Conservation (phyloP, 192 early-diverging fungal genomes). For the Geosiphon pyriformis region DNA sequence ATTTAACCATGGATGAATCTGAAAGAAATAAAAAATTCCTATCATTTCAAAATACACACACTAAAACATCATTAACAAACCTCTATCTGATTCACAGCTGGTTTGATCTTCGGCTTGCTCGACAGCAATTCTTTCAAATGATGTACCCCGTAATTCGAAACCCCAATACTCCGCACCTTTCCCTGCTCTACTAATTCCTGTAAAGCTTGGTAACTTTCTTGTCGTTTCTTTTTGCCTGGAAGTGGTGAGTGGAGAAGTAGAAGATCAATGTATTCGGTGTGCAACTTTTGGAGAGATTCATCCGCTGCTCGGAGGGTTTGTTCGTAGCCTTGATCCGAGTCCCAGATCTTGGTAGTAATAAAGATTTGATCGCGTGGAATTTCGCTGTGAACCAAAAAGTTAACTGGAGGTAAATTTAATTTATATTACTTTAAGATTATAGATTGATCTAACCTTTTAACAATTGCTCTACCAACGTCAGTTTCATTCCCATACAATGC, state of each 20-base stretch:
- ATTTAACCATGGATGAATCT: constrained; percentile 43
- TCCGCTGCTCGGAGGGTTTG: constrained; percentile 46
- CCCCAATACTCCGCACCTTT: constrained; percentile 51
- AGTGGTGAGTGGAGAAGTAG: constrained; percentile 56
- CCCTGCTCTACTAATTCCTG: constrained; percentile 42
- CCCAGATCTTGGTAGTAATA: constrained; percentile 58
- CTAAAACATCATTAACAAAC: constrained; percentile 6
- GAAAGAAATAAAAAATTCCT: not conserved
- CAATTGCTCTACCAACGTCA: constrained; percentile 40
- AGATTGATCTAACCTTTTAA: constrained; percentile 30
- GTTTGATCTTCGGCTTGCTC: constrained; percentile 35
- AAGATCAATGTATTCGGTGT: constrained; percentile 54
- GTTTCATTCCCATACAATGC: constrained; percentile 38
- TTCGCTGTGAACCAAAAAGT: not conserved
- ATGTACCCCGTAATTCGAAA: constrained; percentile 50
- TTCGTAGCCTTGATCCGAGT: constrained; percentile 46
- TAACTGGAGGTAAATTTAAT: not conserved
- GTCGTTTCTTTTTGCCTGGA: constrained; percentile 40
- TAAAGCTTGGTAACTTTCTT: constrained; percentile 46
- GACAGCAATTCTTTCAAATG: constrained; percentile 48
- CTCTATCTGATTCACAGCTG: constrained; percentile 55
- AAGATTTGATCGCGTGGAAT: constrained; percentile 52
- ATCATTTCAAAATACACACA: not conserved
- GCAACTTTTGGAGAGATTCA: constrained; percentile 45
- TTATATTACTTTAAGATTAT: not conserved